phyloP scores from a whole-genome alignment of 805 yeast genomes.

The Myxozyma melibiosi region DNA sequence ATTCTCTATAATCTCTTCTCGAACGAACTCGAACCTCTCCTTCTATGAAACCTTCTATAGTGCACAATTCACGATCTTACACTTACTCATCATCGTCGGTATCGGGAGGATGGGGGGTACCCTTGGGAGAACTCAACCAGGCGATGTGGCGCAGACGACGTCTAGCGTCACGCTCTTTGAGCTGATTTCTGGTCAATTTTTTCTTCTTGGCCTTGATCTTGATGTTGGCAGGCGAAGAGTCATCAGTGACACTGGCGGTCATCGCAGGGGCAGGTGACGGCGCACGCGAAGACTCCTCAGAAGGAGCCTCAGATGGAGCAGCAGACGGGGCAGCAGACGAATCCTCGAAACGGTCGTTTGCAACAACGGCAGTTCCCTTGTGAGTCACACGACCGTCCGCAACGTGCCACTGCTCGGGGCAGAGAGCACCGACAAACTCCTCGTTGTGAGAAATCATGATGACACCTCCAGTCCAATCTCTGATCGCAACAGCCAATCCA shows the following conservation, averaged over 20 bases:
- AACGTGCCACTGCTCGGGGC: conserved; percentile 98
- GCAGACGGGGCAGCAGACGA: conserved; percentile 68
- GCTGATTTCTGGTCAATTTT: conserved; percentile 96
- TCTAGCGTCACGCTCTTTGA: conserved; percentile 87
- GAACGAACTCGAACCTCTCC: background rate
- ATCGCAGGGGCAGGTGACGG: conserved; percentile 33
- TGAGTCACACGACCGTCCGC: conserved; percentile 88
- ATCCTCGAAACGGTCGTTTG: conserved; percentile 80
- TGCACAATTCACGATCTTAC: too few relatives aligned
- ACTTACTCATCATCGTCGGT: conserved; percentile 84
- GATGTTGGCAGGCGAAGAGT: conserved; percentile 94
- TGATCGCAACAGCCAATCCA: conserved; percentile 94
- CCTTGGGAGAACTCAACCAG: conserved; percentile 96
- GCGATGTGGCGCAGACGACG: conserved; percentile 91
- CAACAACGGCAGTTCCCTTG: conserved; percentile 77
- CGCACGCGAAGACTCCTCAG: conserved; percentile 39
- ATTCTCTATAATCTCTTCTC: background rate
- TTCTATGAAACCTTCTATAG: too few relatives aligned
- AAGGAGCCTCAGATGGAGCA: conserved; percentile 61
- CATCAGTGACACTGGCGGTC: conserved; percentile 47
- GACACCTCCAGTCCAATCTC: conserved; percentile 98
- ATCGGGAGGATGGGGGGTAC: conserved; percentile 92
- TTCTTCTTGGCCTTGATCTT: conserved; percentile 91
- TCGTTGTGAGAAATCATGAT: conserved; percentile 97
- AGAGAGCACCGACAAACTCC: conserved; percentile 94